Evolutionary conservation across 2,329 filamentous ascomycete genomes (phyloP).

Genomic region (Pseudogymnoascus sp.): DNA sequence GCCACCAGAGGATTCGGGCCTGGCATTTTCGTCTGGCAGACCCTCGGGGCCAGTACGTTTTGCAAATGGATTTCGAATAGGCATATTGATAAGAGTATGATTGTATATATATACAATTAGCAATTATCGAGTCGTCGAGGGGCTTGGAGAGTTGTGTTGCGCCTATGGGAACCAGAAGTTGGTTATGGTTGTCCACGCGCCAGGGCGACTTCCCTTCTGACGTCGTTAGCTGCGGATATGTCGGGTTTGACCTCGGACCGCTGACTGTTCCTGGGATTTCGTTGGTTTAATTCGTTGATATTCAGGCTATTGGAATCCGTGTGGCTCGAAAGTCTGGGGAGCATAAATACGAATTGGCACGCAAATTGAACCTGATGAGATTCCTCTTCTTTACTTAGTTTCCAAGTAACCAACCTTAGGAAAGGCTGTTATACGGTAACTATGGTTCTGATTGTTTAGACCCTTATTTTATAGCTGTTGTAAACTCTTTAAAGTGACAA

Average conservation of each 20-base stretch:
- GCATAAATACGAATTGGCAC: background rate
- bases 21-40: constrained; percentile 43
- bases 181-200: constrained; percentile 3
- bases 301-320: background rate
- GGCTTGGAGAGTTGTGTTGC: background rate
- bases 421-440: background rate
- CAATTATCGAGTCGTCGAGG: background rate
- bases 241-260: background rate
- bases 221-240: constrained; percentile 3
- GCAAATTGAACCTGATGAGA: background rate
- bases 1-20: constrained; percentile 34
- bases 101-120: constrained; percentile 4
- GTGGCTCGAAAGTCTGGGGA: background rate
- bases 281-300: background rate
- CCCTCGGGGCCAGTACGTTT: constrained; percentile 41
- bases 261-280: background rate
- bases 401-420: background rate
- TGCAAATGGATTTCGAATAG: constrained; percentile 64
- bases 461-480: background rate
- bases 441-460: background rate
- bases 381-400: background rate
- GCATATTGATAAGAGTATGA: constrained; percentile 40
- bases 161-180: constrained; percentile 1
- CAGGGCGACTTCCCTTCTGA: background rate
- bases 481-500: background rate